Base-by-base conservation (phyloP, 148 eudicot genomes). In the Oxyria digyna region DNA sequence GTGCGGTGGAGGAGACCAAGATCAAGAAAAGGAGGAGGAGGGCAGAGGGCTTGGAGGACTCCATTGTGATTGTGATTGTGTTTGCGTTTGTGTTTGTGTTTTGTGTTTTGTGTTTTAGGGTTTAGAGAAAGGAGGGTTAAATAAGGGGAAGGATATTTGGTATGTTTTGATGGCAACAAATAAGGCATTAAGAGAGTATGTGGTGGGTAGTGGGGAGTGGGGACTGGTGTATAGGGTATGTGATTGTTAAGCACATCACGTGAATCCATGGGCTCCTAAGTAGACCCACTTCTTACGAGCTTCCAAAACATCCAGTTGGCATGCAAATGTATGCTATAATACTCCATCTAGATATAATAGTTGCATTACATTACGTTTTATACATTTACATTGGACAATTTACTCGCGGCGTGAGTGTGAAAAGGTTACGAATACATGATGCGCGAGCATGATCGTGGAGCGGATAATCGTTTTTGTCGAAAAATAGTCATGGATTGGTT, bases 21-120 rank as follows among this genome's bases (percentile, higher is more conserved):
- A 87, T 71, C 82, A 86, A 79, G 76, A 82, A 90, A 43, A 90
- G 77, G 78, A 90, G 79, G 26, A 87, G 76, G 59, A 87, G 71
- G 38, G 91, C 82, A 15, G 80, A 48, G 71, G 78, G 64, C 82
- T 82, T 90, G 5, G 86, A 78, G 68, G 85, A 75, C 66, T 81
- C 91, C 94, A 87, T 87, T 23, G 11, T n/a, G n/a, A n/a, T n/a
- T n/a, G n/a, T n/a, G n/a, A n/a, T 21, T 66, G 6, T 4, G 45
- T 66, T 9, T 35, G 38, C n/a, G 42, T 24, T 14, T 37, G 69
- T 18, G 69, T 31, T 4, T 62, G 67, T 15, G 13, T 29, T 29
- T 32, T 18, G 38, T 63, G 42, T 17, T 14, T 9, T 6, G 68
- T 13, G 42, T 35, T 17, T 14, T 9, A n/a, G 68, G 26, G 42